A percentile compares a stretch with the other conserved stretches of the same genome.
Evolutionary conservation across 2,329 filamentous ascomycete species (phyloP).

Genomic region (Volutella citrinella): DNA sequence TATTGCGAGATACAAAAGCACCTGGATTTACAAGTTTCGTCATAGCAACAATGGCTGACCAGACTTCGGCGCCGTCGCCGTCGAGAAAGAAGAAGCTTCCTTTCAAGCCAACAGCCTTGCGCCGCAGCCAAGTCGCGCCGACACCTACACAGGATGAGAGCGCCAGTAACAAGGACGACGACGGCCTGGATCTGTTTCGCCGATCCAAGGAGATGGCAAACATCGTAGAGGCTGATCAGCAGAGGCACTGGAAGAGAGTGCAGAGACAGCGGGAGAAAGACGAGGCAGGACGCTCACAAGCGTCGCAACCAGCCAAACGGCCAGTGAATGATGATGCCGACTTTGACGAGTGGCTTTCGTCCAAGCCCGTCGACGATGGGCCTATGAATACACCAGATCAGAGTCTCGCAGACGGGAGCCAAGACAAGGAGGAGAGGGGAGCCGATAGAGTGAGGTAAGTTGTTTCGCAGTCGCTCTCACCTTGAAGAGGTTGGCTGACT

Average conservation of each 20-base stretch:
- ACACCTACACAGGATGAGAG: conserved; percentile 17
- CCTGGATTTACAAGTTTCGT: no score
- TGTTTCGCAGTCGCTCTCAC: no score
- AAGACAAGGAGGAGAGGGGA: no score
- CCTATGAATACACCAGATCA: no score
- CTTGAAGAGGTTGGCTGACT: conserved; percentile 18
- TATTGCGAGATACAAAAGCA: no score
- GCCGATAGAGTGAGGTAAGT: conserved; percentile 21
- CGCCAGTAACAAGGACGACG: conserved; percentile 23
- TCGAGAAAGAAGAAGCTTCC: conserved; percentile 41
- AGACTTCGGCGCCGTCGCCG: conserved; percentile 18
- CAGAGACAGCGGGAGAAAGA: conserved; percentile 22
- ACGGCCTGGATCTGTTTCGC: conserved; percentile 47
- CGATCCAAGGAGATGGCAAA: conserved; percentile 49
- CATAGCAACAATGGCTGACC: conserved; percentile 31
- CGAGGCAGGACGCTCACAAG: conserved; percentile 15
- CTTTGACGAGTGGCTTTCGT: no score
- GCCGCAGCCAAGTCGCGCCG: conserved; percentile 27
- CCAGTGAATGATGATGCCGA: no score
- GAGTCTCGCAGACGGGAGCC: no score
- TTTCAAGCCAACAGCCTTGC: conserved; percentile 48
- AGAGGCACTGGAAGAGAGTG: conserved; percentile 27
- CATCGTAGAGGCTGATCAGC: conserved; percentile 39
- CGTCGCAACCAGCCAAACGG: no score
- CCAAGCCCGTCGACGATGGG: no score